These are phyloP conservation scores for Citrus medica DNA, from an alignment of 345 rosid genomes.

Conservation along the genomic window DNA sequence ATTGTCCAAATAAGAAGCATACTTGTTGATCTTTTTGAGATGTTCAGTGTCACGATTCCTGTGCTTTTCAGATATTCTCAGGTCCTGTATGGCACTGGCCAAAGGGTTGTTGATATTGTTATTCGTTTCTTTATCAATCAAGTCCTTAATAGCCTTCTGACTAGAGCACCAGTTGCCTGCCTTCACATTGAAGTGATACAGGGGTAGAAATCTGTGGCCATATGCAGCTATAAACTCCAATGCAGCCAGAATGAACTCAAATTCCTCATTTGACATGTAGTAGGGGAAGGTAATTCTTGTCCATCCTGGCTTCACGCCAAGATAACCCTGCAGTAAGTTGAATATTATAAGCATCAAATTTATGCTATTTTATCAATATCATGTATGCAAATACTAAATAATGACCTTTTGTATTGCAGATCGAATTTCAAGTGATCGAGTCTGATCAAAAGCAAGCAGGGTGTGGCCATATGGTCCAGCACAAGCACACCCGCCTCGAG, in stretches of 20 bases:
- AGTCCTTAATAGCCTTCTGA: constrained; percentile 17
- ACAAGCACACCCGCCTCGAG: constrained; percentile 26
- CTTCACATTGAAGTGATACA: constrained; percentile 38
- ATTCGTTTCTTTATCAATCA: background rate
- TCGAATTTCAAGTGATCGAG: constrained; percentile 29
- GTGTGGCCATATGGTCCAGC: constrained; percentile 64
- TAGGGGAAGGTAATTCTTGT: constrained; percentile 65
- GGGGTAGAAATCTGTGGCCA: constrained; percentile 49
- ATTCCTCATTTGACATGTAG: constrained; percentile 50
- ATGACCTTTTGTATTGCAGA: constrained; percentile 37
- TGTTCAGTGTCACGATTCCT: background rate
- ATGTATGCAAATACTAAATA: background rate
- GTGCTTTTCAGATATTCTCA: background rate
- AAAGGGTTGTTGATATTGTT: too few species aligned
- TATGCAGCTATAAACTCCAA: constrained; percentile 46
- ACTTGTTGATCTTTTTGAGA: background rate
- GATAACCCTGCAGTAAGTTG: constrained; percentile 42
- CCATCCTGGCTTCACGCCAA: constrained; percentile 22
- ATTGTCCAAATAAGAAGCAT: constrained; percentile 20
- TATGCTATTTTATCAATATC: background rate
- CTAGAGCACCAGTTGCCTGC: constrained; percentile 46
- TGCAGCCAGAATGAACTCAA: constrained; percentile 48
- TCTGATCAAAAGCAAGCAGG: constrained; percentile 31
- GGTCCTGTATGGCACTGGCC: background rate
- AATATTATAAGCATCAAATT: background rate